Evolutionary conservation across 495 filamentous ascomycete genomes (phyloP).

Genomic region (Penicillium samsonianum): DNA sequence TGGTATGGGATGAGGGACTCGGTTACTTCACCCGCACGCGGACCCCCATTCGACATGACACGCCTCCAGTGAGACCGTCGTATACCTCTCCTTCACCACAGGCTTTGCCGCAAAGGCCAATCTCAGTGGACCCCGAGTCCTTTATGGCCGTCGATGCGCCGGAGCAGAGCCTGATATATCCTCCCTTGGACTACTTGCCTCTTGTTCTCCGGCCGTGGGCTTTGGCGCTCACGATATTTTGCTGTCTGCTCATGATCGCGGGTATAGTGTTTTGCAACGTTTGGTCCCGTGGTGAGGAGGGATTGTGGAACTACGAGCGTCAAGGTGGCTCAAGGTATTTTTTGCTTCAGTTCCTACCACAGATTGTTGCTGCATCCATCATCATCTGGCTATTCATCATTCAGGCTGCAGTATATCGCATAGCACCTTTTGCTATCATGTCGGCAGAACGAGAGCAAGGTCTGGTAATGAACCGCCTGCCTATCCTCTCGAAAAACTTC

Average conservation of each 20-base stretch:
- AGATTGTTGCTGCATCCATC: conserved; percentile 70
- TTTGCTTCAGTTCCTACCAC: conserved; percentile 80
- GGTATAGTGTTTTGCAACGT: conserved; percentile 72
- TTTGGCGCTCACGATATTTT: conserved; percentile 56
- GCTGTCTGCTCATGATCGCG: conserved; percentile 70
- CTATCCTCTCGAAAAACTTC: conserved; percentile 53
- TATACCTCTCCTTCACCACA: conserved; percentile 31
- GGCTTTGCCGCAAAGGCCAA: conserved; percentile 30
- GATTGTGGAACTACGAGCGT: conserved; percentile 64
- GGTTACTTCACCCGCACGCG: conserved; percentile 47
- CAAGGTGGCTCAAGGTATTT: conserved; percentile 77
- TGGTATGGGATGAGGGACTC: conserved; percentile 53
- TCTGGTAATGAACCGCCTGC: conserved; percentile 41
- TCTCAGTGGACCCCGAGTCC: conserved; percentile 47
- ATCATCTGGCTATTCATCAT: conserved; percentile 74
- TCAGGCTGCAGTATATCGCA: conserved; percentile 72
- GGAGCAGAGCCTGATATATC: conserved; percentile 47
- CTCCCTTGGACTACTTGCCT: conserved; percentile 66
- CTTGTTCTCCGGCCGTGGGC: conserved; percentile 62
- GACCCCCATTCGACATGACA: conserved; percentile 26
- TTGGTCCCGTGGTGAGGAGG: conserved; percentile 63
- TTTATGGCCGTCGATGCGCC: conserved; percentile 56
- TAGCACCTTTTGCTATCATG: conserved; percentile 75
- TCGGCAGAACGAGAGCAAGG: conserved; percentile 53
- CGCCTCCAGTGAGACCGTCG: conserved; percentile 19